These are phyloP conservation scores for Auxenochlorella pyrenoidosa DNA, from an alignment of 139 green algal genomes.

Conservation along the genomic window DNA sequence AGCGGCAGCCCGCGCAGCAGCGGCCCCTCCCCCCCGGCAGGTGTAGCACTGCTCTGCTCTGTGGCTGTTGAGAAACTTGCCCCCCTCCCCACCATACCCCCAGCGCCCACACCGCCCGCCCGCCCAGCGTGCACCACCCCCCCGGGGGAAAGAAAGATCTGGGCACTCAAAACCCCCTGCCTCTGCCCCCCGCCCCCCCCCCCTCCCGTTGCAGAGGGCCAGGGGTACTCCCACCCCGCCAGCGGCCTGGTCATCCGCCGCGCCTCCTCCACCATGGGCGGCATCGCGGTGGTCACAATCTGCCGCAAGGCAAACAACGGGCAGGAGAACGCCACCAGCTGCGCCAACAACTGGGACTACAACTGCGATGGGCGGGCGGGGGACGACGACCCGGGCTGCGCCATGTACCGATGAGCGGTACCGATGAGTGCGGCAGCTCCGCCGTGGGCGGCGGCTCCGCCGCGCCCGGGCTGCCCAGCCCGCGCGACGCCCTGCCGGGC, in stretches of 20 bases:
- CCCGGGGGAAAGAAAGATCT: too few relatives aligned
- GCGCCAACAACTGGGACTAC: background rate
- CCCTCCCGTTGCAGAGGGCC: background rate
- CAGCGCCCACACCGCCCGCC: too few relatives aligned
- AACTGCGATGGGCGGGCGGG: background rate
- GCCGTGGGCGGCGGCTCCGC: too few relatives aligned
- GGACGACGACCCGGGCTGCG: background rate
- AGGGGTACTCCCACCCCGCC: background rate
- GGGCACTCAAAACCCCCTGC: background rate
- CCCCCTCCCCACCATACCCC: too few relatives aligned
- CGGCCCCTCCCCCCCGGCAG: too few relatives aligned
- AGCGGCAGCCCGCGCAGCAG: too few relatives aligned
- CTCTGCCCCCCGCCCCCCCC: background rate
- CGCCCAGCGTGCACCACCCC: too few relatives aligned
- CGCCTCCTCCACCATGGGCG: background rate
- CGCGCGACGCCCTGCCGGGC: too few relatives aligned
- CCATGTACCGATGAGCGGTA: background rate
- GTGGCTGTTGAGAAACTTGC: too few relatives aligned
- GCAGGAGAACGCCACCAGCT: background rate
- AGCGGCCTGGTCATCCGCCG: background rate
- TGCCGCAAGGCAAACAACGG: background rate
- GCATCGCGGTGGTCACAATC: background rate
- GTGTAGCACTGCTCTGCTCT: too few relatives aligned
- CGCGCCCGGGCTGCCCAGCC: too few relatives aligned
- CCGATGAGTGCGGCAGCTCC: background rate